Evolutionary conservation across 1,284 basidiomycete genomes (phyloP).

Genomic region (Melanopsichium pennsylvanicum): DNA sequence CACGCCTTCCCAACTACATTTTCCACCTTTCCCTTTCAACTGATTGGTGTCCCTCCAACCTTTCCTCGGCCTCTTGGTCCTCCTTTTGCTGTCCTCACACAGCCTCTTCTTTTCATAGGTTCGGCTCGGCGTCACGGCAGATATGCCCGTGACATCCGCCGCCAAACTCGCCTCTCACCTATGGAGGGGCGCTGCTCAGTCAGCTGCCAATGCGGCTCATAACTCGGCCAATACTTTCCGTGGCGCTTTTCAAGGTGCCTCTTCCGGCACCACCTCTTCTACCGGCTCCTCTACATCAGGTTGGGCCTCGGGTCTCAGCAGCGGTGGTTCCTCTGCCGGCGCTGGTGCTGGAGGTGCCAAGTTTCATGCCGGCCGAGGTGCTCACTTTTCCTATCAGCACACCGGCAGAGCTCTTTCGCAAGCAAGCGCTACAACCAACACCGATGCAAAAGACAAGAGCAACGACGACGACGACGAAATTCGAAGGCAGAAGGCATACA

Average conservation of each 20-base stretch:
- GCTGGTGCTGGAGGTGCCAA: constrained; percentile 58
- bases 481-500: constrained; percentile 37
- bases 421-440: constrained; percentile 32
- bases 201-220: constrained; percentile 51
- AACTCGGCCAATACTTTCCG: constrained; percentile 49
- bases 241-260: constrained; percentile 46
- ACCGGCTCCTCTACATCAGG: constrained; percentile 43
- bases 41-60: background rate
- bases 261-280: constrained; percentile 22
- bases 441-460: constrained; percentile 37
- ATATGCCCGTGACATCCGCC: constrained; percentile 51
- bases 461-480: constrained; percentile 48
- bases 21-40: too few species aligned
- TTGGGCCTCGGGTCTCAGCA: constrained; percentile 50
- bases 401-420: constrained; percentile 52
- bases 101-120: constrained; percentile 8
- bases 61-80: constrained; percentile 5
- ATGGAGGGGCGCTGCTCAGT: constrained; percentile 53
- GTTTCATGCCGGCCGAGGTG: constrained; percentile 56
- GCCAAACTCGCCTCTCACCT: constrained; percentile 55
- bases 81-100: background rate
- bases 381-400: constrained; percentile 54
- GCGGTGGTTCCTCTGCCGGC: constrained; percentile 45
- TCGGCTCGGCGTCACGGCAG: constrained; percentile 21
- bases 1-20: constrained; percentile 1